Evolutionary conservation across 148 eudicot genomes (phyloP), one percentile per base, ranked within the genome.

Genomic region (Silene latifolia): DNA sequence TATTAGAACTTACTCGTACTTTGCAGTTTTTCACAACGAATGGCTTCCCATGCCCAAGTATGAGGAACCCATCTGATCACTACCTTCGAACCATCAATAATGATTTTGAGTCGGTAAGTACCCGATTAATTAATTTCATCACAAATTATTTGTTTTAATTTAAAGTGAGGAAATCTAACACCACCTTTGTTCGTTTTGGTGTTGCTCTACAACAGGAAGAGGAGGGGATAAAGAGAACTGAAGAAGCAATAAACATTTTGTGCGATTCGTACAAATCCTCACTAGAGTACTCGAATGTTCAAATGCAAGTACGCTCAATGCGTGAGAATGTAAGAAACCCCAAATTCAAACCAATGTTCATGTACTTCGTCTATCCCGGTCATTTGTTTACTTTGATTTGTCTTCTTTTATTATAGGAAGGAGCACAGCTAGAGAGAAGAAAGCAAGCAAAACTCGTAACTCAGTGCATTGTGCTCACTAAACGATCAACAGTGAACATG

Each of bases 401-500:
- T n/a, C n/a, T n/a, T n/a, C n/a, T n/a, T n/a, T n/a, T n/a, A n/a
- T 12, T 0, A 76, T 71, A 88, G 89, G 79, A 72, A 39, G 78
- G 77, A 0, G 63, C 61, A 68, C 32, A 39, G 21, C 10, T 79
- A 8, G 84, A 80, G 78, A 81, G 58, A n/a, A 70, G 76, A 69
- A 74, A 63, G 60, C 85, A 80, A 54, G 81, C 91, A 23, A 79
- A 78, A 15, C 81, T 84, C 72, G 1, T 76, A 12, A 81, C 80
- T 0, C 97, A 91, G 79, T 86, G 88, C 56, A 24, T 69, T 19
- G 88, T 89, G 54, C 85, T 91, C 7, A 91, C 89, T 11, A 72
- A 70, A 79, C 85, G 90, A 75, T 89, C 97, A 7, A 89, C 63
- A 5, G 32, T 82, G 42, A 91, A 91, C 80, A 91, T 91, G 93